These are phyloP conservation scores for Calonectria hongkongensis DNA, from an alignment of 2,329 filamentous ascomycete genomes.

Conservation along the genomic window DNA sequence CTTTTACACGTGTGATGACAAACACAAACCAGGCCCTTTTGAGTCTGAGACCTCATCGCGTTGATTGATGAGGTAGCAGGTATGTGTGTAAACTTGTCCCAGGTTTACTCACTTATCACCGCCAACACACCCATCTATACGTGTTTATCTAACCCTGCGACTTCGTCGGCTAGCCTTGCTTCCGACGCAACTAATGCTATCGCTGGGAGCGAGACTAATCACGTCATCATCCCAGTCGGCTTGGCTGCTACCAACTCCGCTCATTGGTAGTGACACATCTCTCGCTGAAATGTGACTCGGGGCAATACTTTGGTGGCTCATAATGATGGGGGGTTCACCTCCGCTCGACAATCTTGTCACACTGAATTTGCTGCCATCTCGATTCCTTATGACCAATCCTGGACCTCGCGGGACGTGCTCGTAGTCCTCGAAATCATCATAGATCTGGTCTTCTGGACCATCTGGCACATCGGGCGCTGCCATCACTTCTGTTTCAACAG, in stretches of 20 bases:
- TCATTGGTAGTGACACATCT: conserved; percentile 64
- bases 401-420: conserved; percentile 34
- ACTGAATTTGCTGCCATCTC: conserved; percentile 55
- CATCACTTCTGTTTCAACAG: conserved; percentile 54
- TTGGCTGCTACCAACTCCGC: conserved; percentile 64
- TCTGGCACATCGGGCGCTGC: conserved; percentile 50
- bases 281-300: conserved; percentile 57
- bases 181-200: conserved; percentile 79
- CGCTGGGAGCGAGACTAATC: conserved; percentile 74
- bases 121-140: conserved; percentile 1
- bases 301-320: conserved; percentile 49
- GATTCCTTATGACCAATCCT: conserved; percentile 56
- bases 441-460: conserved; percentile 37
- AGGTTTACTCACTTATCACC: not conserved
- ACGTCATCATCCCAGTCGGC: conserved; percentile 68
- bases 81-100: not conserved
- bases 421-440: conserved; percentile 26
- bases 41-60: not conserved
- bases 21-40: not conserved
- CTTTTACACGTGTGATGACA: not conserved
- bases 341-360: conserved; percentile 47
- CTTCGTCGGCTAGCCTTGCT: conserved; percentile 56
- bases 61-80: not conserved
- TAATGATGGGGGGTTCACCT: conserved; percentile 41
- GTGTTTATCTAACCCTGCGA: conserved; percentile 50